Evolutionary conservation across 805 yeast genomes (phyloP).

Genomic region (Lipomyces orientalis): DNA sequence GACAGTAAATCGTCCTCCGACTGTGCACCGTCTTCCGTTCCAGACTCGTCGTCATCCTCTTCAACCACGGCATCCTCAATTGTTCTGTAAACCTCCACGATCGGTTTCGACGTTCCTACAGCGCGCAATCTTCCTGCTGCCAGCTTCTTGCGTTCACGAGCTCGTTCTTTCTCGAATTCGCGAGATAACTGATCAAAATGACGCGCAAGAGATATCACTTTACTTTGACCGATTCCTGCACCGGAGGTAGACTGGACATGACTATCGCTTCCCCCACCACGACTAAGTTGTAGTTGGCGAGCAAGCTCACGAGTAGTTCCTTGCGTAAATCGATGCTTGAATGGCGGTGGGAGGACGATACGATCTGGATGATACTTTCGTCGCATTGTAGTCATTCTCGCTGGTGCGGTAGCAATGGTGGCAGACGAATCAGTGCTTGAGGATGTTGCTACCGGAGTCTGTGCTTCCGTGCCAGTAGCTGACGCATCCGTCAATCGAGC

Average conservation of each 20-base stretch:
- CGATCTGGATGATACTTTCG: slow-evolving; percentile 30
- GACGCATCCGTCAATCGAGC: background rate
- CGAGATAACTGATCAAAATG: slow-evolving; percentile 79
- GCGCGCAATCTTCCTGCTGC: slow-evolving; percentile 59
- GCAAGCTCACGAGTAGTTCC: slow-evolving; percentile 38
- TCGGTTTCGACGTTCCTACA: slow-evolving; percentile 76
- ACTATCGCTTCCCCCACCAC: slow-evolving; percentile 24
- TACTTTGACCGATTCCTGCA: slow-evolving; percentile 24
- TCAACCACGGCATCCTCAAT: slow-evolving; percentile 86
- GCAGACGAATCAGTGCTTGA: slow-evolving; percentile 9
- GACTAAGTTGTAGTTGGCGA: slow-evolving; percentile 34
- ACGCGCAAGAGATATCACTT: slow-evolving; percentile 53
- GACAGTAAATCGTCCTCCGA: slow-evolving; percentile 35
- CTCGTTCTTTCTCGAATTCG: slow-evolving; percentile 89
- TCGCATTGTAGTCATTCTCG: slow-evolving; percentile 10
- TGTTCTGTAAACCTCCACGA: slow-evolving; percentile 87
- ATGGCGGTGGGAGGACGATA: slow-evolving; percentile 23
- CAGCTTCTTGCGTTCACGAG: slow-evolving; percentile 70
- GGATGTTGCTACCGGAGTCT: background rate
- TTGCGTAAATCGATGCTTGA: slow-evolving; percentile 32
- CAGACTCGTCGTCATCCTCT: slow-evolving; percentile 47
- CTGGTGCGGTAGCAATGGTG: background rate
- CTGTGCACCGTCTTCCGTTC: slow-evolving; percentile 26
- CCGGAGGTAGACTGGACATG: slow-evolving; percentile 27
- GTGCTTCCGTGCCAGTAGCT: background rate